Percentiles rank a stretch among this genome's conserved stretches.
Evolutionary conservation across 352 stramenopile species (phyloP).

Genomic region (Globisporangium acanthophoron): DNA sequence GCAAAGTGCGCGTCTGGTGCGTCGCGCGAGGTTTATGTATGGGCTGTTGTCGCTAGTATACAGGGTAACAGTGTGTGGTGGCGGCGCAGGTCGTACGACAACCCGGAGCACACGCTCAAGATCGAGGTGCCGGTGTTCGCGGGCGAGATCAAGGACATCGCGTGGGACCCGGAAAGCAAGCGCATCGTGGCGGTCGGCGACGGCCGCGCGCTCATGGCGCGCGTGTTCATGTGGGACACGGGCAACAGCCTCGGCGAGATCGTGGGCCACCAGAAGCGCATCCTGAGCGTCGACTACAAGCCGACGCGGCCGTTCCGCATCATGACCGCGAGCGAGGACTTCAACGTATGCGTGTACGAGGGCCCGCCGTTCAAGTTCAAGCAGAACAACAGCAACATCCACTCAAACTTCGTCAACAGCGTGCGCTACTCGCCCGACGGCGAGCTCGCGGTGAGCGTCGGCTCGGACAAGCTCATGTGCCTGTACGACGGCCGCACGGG

Average conservation of each 20-base stretch:
- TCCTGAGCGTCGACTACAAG: constrained; percentile 91
- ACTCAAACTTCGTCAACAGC: constrained; percentile 96
- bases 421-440: constrained; percentile 93
- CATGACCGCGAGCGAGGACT: constrained; percentile 94
- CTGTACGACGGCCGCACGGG: constrained; percentile 94
- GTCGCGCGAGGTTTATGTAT: constrained; percentile 1
- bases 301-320: constrained; percentile 93
- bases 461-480: constrained; percentile 93
- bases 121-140: constrained; percentile 89
- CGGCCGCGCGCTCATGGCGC: constrained; percentile 67
- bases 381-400: constrained; percentile 88
- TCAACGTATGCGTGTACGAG: constrained; percentile 92
- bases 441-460: constrained; percentile 87
- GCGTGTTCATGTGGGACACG: constrained; percentile 96
- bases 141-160: constrained; percentile 92
- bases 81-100: constrained; percentile 85
- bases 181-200: constrained; percentile 89
- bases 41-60: too few species aligned
- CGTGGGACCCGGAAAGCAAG: constrained; percentile 95
- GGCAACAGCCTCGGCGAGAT: constrained; percentile 94
- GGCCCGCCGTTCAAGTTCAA: constrained; percentile 96
- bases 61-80: too few species aligned
- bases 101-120: constrained; percentile 95
- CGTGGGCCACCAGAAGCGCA: constrained; percentile 91
- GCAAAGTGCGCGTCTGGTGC: constrained; percentile 93